A percentile compares a stretch with the other conserved stretches of the same genome.
Conservation (phyloP, 768 basidiomycete species). For the Lentinula raphanica region DNA sequence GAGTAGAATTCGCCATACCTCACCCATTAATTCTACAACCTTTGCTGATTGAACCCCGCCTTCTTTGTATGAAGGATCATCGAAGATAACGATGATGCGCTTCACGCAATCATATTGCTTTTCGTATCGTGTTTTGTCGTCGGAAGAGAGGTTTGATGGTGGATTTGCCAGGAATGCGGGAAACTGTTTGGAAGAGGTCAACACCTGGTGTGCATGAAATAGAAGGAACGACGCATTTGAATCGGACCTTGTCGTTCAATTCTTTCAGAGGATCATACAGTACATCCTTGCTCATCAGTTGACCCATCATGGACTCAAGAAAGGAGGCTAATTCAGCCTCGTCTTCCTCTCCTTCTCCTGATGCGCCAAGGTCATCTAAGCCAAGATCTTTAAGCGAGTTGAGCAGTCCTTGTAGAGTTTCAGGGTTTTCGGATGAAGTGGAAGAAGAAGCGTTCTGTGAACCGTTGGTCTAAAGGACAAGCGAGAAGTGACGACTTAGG, state of each 20-base stretch:
- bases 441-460: conserved; percentile 2
- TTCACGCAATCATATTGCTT: conserved; percentile 54
- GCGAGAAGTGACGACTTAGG: not conserved
- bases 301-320: conserved; percentile 77
- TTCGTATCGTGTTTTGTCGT: conserved; percentile 61
- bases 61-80: conserved; percentile 54
- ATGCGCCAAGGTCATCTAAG: conserved; percentile 25
- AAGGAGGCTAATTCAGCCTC: conserved; percentile 58
- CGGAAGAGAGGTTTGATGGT: conserved; percentile 42
- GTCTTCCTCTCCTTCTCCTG: conserved; percentile 29
- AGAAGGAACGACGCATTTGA: not conserved
- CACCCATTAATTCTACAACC: conserved; percentile 68
- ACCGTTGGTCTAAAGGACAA: not conserved
- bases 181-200: conserved; percentile 45
- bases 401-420: conserved; percentile 49
- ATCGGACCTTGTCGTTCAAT: conserved; percentile 55
- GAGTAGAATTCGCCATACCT: conserved; percentile 41
- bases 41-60: conserved; percentile 40
- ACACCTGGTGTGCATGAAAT: not conserved
- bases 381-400: conserved; percentile 38
- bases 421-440: conserved; percentile 20
- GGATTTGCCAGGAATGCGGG: conserved; percentile 67
- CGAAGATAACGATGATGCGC: conserved; percentile 61
- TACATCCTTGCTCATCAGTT: conserved; percentile 76
- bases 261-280: conserved; percentile 88